phyloP scores from a whole-genome alignment of 805 yeast genomes.

The Candida nanaspora region DNA sequence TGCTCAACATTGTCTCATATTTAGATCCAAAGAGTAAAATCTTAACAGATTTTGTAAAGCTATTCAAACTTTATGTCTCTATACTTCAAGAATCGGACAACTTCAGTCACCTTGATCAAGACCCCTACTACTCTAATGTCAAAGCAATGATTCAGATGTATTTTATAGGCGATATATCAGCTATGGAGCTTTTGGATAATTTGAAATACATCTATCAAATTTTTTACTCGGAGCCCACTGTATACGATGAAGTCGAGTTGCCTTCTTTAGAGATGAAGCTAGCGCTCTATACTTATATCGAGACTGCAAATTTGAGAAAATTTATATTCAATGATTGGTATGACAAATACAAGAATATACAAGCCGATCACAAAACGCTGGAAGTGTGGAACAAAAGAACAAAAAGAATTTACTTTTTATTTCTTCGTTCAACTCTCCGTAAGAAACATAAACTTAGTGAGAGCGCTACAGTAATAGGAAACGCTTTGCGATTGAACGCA shows the following conservation, averaged over 20 bases:
- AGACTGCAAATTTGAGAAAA: constrained; percentile 12
- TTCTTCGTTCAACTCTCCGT: neutral
- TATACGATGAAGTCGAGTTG: constrained; percentile 6
- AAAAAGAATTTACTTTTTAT: neutral
- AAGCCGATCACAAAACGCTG: neutral
- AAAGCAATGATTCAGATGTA: constrained; percentile 12
- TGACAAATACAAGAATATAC: neutral
- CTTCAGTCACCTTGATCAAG: constrained; percentile 7
- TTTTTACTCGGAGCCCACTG: too few species aligned
- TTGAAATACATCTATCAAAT: too few species aligned
- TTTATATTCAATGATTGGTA: constrained; percentile 15
- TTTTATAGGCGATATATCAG: constrained; percentile 6
- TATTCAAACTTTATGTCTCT: constrained; percentile 15
- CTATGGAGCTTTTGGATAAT: constrained; percentile 13
- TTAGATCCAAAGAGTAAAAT: neutral
- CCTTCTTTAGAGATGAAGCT: constrained; percentile 22
- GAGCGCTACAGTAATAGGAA: neutral
- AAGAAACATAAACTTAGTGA: neutral
- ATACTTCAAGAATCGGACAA: constrained; percentile 11
- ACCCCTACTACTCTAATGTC: constrained; percentile 15
- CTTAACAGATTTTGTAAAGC: constrained; percentile 12
- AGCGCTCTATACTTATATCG: constrained; percentile 16
- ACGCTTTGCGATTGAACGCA: neutral
- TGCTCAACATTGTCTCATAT: neutral
- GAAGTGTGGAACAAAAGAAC: constrained; percentile 5